Conservation (phyloP, 192 early-diverging fungal genomes). For the Coemansia sp. region DNA sequence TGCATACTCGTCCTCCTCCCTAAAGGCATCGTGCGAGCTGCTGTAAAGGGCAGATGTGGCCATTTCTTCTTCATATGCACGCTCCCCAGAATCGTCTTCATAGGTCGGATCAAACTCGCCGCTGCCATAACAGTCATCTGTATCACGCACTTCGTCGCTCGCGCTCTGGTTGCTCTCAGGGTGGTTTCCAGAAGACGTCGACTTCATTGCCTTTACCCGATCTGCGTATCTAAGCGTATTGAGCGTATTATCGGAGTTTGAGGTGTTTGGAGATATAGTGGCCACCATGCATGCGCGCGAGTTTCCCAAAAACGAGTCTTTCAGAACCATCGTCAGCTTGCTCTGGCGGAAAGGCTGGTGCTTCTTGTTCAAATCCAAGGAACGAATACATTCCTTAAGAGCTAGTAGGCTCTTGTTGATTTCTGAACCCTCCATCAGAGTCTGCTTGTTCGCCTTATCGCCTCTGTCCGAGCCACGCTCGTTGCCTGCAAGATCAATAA, state of each 20-base stretch:
- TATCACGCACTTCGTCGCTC: constrained; percentile 43
- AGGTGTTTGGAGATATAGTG: constrained; percentile 92
- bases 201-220: constrained; percentile 60
- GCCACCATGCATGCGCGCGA: constrained; percentile 99
- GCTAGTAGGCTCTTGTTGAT: constrained; percentile 99
- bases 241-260: constrained; percentile 93
- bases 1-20: constrained; percentile 43
- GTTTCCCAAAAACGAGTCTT: constrained; percentile 98
- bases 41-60: not conserved
- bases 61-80: constrained; percentile 24
- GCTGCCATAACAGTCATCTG: constrained; percentile 35
- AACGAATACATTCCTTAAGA: constrained; percentile 97
- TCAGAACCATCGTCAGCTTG: constrained; percentile 96
- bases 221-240: constrained; percentile 98
- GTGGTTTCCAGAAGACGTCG: constrained; percentile 19
- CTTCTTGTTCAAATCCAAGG: constrained; percentile 89
- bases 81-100: constrained; percentile 50
- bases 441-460: constrained; percentile 83
- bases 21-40: constrained; percentile 27
- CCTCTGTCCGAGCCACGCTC: constrained; percentile 97
- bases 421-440: constrained; percentile 98
- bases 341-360: constrained; percentile 98
- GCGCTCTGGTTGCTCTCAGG: constrained; percentile 17
- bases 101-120: constrained; percentile 34
- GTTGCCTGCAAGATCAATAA: constrained; percentile 98